Evolutionary conservation across 139 green algal species (phyloP).

Genomic region (Asterochloris erici): DNA sequence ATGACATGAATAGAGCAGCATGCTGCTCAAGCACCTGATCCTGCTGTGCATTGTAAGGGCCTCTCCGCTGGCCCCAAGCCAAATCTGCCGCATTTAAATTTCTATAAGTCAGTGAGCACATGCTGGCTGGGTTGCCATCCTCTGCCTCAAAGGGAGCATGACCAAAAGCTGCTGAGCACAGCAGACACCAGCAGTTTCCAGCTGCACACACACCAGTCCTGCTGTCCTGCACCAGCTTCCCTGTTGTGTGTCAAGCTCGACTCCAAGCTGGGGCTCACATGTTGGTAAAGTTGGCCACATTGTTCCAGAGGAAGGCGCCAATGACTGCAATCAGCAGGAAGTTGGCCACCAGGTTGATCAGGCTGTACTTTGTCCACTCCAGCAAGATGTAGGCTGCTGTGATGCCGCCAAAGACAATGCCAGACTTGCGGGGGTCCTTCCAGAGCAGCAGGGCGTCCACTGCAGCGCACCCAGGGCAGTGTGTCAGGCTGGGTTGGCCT

Average conservation of each 20-base stretch:
- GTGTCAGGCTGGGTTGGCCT: no score
- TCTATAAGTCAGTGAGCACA: no score
- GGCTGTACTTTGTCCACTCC: constrained; percentile 24
- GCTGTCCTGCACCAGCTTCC: background rate
- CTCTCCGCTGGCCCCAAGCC: no score
- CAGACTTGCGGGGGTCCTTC: constrained; percentile 38
- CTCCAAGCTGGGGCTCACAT: constrained; percentile 4
- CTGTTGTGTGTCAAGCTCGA: background rate
- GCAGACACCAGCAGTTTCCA: background rate
- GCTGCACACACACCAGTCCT: background rate
- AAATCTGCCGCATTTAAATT: no score
- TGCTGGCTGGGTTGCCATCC: background rate
- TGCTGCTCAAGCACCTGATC: no score
- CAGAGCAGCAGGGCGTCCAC: constrained; percentile 62
- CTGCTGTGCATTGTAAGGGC: no score
- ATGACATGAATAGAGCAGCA: no score
- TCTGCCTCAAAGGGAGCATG: background rate
- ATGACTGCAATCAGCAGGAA: constrained; percentile 22
- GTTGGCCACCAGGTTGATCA: constrained; percentile 29
- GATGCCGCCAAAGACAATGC: constrained; percentile 29
- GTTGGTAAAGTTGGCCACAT: constrained; percentile 31
- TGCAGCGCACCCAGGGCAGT: background rate
- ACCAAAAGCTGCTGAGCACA: background rate
- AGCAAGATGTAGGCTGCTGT: constrained; percentile 45
- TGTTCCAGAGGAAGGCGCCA: constrained; percentile 36